phyloP scores from a whole-genome alignment of 2,329 filamentous ascomycete species.

The Colletotrichum sp. region DNA sequence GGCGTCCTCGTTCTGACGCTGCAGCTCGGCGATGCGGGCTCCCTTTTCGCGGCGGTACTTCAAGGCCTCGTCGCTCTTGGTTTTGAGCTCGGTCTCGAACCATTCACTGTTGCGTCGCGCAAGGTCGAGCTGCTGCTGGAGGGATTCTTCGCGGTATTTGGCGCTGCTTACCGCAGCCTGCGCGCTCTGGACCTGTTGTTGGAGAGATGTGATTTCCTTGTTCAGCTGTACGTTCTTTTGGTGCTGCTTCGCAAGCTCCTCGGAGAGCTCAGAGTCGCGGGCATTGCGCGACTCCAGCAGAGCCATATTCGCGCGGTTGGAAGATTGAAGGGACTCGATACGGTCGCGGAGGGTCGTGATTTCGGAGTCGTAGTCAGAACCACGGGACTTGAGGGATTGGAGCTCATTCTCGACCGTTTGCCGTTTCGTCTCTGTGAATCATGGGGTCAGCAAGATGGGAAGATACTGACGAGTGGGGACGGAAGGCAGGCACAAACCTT shows the following conservation, averaged over 20 bases:
- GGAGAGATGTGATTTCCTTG: slow-evolving; percentile 80
- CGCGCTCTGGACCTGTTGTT: slow-evolving; percentile 83
- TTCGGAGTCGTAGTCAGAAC: slow-evolving; percentile 75
- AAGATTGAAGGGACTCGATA: slow-evolving; percentile 85
- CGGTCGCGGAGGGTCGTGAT: slow-evolving; percentile 80
- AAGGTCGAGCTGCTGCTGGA: slow-evolving; percentile 89
- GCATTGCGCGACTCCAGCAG: slow-evolving; percentile 89
- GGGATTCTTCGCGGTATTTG: slow-evolving; percentile 87
- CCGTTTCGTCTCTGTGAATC: slow-evolving; percentile 70
- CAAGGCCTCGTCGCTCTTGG: slow-evolving; percentile 83
- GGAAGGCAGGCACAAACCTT: slow-evolving; percentile 62
- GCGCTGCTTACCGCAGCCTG: slow-evolving; percentile 80
- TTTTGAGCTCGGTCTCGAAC: slow-evolving; percentile 90
- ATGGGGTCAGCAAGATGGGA: neutral
- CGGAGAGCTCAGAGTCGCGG: slow-evolving; percentile 83
- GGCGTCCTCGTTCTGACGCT: slow-evolving; percentile 87
- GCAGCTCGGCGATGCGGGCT: slow-evolving; percentile 84
- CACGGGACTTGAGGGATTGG: slow-evolving; percentile 76
- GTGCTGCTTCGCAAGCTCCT: slow-evolving; percentile 88
- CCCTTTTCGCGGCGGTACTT: slow-evolving; percentile 96
- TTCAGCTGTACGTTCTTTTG: slow-evolving; percentile 84
- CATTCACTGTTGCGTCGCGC: slow-evolving; percentile 91
- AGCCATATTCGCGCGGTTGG: slow-evolving; percentile 88
- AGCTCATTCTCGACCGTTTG: slow-evolving; percentile 83
- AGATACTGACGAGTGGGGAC: neutral